A percentile compares a stretch with the other conserved stretches of the same genome.
phyloP scores from a whole-genome alignment of 2,329 filamentous ascomycete genomes.

The Exserohilum turcica region DNA sequence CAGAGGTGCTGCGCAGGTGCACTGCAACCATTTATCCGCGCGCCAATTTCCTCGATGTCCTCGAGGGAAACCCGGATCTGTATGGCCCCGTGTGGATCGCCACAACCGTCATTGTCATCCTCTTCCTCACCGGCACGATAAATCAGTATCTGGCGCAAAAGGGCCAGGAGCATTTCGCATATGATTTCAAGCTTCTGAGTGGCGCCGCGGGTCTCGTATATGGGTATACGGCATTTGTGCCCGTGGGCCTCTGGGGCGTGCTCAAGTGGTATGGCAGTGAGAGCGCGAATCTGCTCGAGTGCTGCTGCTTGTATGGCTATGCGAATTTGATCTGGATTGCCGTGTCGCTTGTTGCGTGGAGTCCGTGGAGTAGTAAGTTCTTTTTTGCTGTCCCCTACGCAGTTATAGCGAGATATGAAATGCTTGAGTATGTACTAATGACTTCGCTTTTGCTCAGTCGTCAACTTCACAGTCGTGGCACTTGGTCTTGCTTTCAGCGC shows the following conservation, averaged over 20 bases:
- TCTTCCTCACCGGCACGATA: conserved; percentile 95
- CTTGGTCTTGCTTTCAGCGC: conserved; percentile 56
- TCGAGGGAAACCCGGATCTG: conserved; percentile 94
- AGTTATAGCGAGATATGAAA: no score
- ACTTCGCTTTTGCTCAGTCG: conserved; percentile 50
- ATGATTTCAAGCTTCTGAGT: conserved; percentile 88
- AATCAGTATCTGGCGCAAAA: conserved; percentile 81
- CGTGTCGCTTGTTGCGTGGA: conserved; percentile 90
- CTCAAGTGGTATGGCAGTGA: conserved; percentile 96
- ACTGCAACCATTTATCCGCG: conserved; percentile 87
- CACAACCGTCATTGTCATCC: conserved; percentile 91
- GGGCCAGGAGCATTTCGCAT: conserved; percentile 74
- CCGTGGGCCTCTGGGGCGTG: conserved; percentile 81
- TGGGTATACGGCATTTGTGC: conserved; percentile 84
- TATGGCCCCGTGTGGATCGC: conserved; percentile 99
- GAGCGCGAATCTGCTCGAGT: conserved; percentile 90
- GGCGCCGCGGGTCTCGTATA: conserved; percentile 92
- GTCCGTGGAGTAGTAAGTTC: conserved; percentile 67
- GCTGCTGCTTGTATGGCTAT: conserved; percentile 95
- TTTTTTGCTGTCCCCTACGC: not conserved
- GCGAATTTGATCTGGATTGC: conserved; percentile 97
- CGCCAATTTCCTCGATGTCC: conserved; percentile 92
- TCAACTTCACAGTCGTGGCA: conserved; percentile 94
- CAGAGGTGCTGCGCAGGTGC: conserved; percentile 84
- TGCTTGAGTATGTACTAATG: not conserved